phyloP scores from a whole-genome alignment of 177 flowering plant genomes.

The Vitis hybrid region DNA sequence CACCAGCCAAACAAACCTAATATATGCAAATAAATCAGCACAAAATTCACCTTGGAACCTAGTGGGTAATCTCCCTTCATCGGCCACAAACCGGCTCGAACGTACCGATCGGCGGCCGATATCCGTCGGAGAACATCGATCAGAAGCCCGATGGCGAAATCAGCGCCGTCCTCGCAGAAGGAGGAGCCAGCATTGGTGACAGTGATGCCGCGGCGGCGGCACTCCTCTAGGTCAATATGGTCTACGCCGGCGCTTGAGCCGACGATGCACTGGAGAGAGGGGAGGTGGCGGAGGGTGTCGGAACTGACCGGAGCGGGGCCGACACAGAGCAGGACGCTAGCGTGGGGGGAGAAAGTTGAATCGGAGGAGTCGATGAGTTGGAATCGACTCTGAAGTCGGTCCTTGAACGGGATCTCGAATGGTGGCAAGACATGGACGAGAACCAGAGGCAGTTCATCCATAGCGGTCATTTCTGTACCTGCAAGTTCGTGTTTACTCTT shows the following conservation, averaged over 20 bases:
- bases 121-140: conserved; percentile 38
- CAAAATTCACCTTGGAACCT: conserved; percentile 28
- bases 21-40: not conserved
- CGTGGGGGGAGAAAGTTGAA: conserved; percentile 16
- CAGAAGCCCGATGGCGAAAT: conserved; percentile 43
- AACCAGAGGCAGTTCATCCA: conserved; percentile 4
- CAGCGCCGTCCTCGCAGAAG: conserved; percentile 45
- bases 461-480: not conserved
- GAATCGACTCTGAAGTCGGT: conserved; percentile 15
- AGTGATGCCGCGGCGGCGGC: conserved; percentile 39
- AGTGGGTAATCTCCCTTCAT: conserved; percentile 24
- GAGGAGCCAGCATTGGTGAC: conserved; percentile 33
- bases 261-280: conserved; percentile 36
- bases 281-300: conserved; percentile 33
- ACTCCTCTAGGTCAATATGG: conserved; percentile 48
- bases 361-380: conserved; percentile 29
- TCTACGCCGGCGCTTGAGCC: conserved; percentile 46
- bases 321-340: conserved; percentile 27
- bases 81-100: conserved; percentile 31
- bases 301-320: conserved; percentile 25
- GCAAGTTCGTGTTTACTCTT: no score
- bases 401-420: conserved; percentile 9
- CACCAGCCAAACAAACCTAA: not conserved
- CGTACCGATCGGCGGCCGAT: conserved; percentile 25
- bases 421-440: conserved; percentile 14